Conservation (phyloP, 208 protist species). For the Leptomonas pyrrhocoris region DNA sequence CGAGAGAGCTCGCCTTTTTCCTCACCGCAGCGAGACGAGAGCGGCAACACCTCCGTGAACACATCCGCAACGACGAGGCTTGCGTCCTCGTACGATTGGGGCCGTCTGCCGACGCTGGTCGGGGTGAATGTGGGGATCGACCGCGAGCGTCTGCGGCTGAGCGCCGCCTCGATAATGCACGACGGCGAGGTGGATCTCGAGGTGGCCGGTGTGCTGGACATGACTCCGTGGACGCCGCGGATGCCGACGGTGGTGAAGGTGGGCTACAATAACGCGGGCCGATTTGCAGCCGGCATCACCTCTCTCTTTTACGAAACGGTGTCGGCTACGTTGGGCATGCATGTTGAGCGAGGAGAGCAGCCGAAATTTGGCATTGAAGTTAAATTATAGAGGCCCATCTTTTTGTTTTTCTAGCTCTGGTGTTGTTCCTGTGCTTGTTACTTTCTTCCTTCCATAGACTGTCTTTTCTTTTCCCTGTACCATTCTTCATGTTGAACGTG, state of each 20-base stretch:
- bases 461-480: constrained; percentile 22
- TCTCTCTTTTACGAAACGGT: constrained; percentile 66
- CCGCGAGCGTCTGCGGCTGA: constrained; percentile 63
- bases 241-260: constrained; percentile 72
- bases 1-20: constrained; percentile 9
- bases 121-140: constrained; percentile 53
- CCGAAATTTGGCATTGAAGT: constrained; percentile 77
- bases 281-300: constrained; percentile 59
- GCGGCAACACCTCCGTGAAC: constrained; percentile 14
- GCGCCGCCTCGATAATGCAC: constrained; percentile 74
- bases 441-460: constrained; percentile 5
- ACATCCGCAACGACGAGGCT: constrained; percentile 8
- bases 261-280: constrained; percentile 70
- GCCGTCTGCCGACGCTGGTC: constrained; percentile 63
- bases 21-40: constrained; percentile 18
- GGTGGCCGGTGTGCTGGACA: constrained; percentile 57
- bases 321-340: constrained; percentile 64
- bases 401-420: constrained; percentile 1
- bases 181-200: constrained; percentile 66
- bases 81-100: constrained; percentile 48
- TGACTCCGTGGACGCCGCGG: constrained; percentile 51
- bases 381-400: constrained; percentile 38
- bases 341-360: constrained; percentile 47
- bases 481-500: background rate
- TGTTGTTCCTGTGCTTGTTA: constrained; percentile 1